Conservation (phyloP, 2,329 filamentous ascomycete species). For the Ceratocystis ficicola region DNA sequence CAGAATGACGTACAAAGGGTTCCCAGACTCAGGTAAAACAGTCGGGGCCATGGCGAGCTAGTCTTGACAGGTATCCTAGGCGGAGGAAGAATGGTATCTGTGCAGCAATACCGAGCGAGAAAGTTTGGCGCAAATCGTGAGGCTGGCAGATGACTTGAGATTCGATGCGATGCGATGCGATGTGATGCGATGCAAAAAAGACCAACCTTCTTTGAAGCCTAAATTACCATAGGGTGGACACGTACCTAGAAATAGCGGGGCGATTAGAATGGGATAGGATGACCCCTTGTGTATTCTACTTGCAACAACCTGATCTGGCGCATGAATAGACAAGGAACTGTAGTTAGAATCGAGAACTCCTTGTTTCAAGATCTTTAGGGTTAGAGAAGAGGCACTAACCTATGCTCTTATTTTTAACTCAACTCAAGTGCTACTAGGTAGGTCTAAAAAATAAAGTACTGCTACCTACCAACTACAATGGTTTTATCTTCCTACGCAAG, state of each 20-base stretch:
- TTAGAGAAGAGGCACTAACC: too few species aligned
- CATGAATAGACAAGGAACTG: too few species aligned
- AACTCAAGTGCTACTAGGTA: too few species aligned
- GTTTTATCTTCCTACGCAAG: not conserved
- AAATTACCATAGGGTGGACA: not conserved
- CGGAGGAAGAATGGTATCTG: not conserved
- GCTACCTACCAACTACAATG: not conserved
- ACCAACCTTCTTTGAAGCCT: not conserved
- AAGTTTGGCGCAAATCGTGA: not conserved
- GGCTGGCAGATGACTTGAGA: too few species aligned
- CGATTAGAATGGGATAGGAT: too few species aligned
- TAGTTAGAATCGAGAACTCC: too few species aligned
- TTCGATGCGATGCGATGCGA: too few species aligned
- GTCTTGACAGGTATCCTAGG: not conserved
- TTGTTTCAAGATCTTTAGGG: too few species aligned
- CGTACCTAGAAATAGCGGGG: not conserved
- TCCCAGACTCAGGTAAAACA: slow-evolving; percentile 36
- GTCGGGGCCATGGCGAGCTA: slow-evolving; percentile 34
- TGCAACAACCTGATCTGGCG: too few species aligned
- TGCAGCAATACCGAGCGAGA: not conserved
- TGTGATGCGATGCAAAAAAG: too few species aligned
- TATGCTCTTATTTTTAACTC: too few species aligned
- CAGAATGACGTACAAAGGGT: slow-evolving; percentile 34
- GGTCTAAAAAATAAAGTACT: not conserved
- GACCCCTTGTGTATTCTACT: too few species aligned